Conservation (phyloP, 176 grass and related monocot genomes). For the Leersia perrieri region DNA sequence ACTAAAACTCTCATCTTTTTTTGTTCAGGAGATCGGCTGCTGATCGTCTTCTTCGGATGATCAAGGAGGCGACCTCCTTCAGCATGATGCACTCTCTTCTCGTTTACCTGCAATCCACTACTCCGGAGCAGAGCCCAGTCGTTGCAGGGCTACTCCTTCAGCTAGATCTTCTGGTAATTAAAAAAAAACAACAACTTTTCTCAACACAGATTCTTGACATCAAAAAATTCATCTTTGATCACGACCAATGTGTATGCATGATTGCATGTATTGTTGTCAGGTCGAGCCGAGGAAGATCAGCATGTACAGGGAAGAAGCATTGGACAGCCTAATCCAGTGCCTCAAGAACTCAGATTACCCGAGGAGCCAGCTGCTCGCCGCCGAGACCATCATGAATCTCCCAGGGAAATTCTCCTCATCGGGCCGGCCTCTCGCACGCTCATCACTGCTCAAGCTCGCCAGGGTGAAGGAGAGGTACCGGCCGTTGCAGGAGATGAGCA, state of each 20-base stretch:
- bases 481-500: slow-evolving; percentile 41
- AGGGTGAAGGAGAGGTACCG: slow-evolving; percentile 54
- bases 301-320: slow-evolving; percentile 64
- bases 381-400: slow-evolving; percentile 62
- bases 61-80: slow-evolving; percentile 50
- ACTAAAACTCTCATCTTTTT: neutral
- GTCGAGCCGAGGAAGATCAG: slow-evolving; percentile 73
- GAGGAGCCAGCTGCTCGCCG: slow-evolving; percentile 55
- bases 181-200: neutral
- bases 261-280: neutral
- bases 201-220: neutral
- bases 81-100: slow-evolving; percentile 76
- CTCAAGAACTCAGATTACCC: slow-evolving; percentile 58
- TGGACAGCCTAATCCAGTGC: slow-evolving; percentile 49
- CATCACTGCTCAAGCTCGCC: slow-evolving; percentile 52
- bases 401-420: slow-evolving; percentile 67
- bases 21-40: slow-evolving; percentile 36
- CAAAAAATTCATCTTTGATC: neutral
- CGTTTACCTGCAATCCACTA: slow-evolving; percentile 52
- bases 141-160: slow-evolving; percentile 68
- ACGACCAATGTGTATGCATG: neutral
- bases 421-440: slow-evolving; percentile 52
- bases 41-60: slow-evolving; percentile 44
- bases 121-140: slow-evolving; percentile 48
- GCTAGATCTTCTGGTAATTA: slow-evolving; percentile 67